Evolutionary conservation across 768 basidiomycete genomes (phyloP), one percentile per base, ranked within the genome.

Genomic region (Suillus luteus): DNA sequence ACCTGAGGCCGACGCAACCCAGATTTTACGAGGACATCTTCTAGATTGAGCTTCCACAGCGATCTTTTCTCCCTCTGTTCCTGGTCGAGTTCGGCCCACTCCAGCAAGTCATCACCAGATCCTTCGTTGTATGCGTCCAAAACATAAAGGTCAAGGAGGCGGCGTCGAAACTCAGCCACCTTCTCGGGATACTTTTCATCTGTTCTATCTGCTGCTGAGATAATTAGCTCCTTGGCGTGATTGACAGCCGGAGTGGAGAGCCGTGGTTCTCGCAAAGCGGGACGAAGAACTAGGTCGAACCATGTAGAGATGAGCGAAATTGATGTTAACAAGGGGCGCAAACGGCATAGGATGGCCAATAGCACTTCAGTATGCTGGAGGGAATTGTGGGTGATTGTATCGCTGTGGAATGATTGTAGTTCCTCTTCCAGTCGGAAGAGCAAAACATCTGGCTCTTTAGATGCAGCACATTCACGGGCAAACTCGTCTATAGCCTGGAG

Each of bases 211-310:
- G 92, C 76, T 11, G 89, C 89, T 43, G 81, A 80, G 31, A 90
- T 75, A 67, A 93, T 82, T 27, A 94, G 81, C 43, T 90, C 88
- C 74, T 89, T 91, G 35, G 91, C 92, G 70, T 89, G 79, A 58
- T 82, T 81, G 22, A 86, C 80, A 6, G 88, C 82, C 27, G 77
- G 67, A 0, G 82, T 83, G 3, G 90, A 79, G 22, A 94, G 77
- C 66, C 82, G 86, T 43, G 91, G 87, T 72, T 92, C 88, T 55
- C 90, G 87, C 61, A 94, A 79, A 35, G 91, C 89, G 31, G 90
- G 89, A 40, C 92, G 87, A 3, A 94, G 80, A 33, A 91, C 81
- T 40, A 90, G 82, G 72, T 94, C 91, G 73, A 92, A 94, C 93
- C 93, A 94, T 33, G 81, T 82, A 2, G 87, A 87, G 62, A 92